phyloP scores from a whole-genome alignment of 2,329 filamentous ascomycete species.

The Sphaerostilbella broomeana region DNA sequence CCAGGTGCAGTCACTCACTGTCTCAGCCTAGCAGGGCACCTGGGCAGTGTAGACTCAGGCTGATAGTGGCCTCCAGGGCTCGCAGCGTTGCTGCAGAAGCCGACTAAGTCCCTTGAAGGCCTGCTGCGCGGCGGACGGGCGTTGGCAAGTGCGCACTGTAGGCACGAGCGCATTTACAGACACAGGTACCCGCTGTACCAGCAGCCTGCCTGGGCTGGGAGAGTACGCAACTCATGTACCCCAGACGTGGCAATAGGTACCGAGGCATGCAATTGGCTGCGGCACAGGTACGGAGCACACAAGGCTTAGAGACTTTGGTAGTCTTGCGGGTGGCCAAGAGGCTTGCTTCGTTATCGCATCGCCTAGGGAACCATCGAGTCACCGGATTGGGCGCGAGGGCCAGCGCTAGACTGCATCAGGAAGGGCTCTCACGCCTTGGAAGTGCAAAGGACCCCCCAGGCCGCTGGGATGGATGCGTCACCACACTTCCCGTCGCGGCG shows the following conservation, averaged over 20 bases:
- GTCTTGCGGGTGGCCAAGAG: no score
- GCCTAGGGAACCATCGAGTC: slow-evolving; percentile 23
- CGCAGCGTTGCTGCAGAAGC: no score
- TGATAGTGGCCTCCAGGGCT: no score
- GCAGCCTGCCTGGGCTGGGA: neutral
- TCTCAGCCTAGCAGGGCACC: no score
- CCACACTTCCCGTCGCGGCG: no score
- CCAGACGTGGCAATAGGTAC: neutral
- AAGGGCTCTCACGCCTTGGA: slow-evolving; percentile 3
- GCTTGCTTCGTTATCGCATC: slow-evolving; percentile 26
- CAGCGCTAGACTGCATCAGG: slow-evolving; percentile 10
- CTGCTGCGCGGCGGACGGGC: no score
- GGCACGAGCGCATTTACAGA: neutral
- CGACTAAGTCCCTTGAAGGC: no score
- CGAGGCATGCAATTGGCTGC: neutral
- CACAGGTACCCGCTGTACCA: neutral
- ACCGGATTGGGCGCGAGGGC: slow-evolving; percentile 19
- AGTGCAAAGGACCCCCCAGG: slow-evolving; percentile 4
- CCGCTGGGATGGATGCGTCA: slow-evolving; percentile 16
- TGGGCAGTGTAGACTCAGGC: no score
- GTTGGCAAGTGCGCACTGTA: slow-evolving; percentile 5
- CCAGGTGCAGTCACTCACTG: no score
- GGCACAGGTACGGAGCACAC: neutral
- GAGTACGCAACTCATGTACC: no score
- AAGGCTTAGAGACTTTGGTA: neutral